These are phyloP conservation scores for Psidium guajava DNA, from an alignment of 345 rosid genomes.

Conservation along the genomic window DNA sequence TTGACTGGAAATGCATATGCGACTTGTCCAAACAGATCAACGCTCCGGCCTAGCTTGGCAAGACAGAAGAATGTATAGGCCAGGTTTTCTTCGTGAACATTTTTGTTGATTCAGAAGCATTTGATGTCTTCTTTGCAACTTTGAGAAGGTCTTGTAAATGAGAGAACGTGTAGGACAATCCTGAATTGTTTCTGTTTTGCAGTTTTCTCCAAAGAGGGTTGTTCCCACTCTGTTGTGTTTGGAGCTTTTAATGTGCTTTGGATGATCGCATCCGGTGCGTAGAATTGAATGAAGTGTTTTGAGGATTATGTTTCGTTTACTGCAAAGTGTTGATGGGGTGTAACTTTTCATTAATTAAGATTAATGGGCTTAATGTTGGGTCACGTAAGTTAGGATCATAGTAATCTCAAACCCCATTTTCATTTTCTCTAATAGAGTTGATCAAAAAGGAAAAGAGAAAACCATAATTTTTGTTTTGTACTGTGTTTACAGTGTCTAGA, in stretches of 20 bases:
- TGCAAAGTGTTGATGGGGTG: no score
- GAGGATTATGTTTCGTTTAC: no score
- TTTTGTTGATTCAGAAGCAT: background rate
- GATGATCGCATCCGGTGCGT: no score
- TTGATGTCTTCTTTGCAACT: background rate
- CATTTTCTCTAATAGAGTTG: background rate
- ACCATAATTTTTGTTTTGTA: no score
- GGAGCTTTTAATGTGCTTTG: background rate
- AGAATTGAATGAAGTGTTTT: no score
- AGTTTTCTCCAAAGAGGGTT: background rate
- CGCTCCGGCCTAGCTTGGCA: background rate
- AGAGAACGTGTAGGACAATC: background rate
- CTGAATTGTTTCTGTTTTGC: background rate
- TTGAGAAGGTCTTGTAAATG: background rate
- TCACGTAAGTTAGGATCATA: no score
- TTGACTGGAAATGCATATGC: background rate
- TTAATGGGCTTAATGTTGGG: no score
- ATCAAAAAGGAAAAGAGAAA: no score
- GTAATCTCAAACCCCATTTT: background rate
- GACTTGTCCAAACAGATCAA: background rate
- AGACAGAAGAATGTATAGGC: background rate
- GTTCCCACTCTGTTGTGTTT: no score
- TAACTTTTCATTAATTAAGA: no score
- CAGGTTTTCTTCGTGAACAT: background rate
- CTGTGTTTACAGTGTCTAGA: no score